Evolutionary conservation across 2,329 filamentous ascomycete genomes (phyloP), one percentile per base, ranked within the genome.

Genomic region (Penicillium verrucosum): DNA sequence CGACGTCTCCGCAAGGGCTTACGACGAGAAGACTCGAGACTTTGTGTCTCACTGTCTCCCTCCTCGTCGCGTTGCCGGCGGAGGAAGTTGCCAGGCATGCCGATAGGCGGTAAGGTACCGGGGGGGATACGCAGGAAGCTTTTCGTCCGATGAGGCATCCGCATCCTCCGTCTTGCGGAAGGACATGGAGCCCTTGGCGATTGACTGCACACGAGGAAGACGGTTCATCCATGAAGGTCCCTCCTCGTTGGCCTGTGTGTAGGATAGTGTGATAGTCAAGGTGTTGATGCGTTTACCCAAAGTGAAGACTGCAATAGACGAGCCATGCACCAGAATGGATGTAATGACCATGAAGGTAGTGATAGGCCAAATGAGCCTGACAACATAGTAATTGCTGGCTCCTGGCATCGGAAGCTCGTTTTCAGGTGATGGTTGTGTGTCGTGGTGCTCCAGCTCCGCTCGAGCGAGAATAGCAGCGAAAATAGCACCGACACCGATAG

Each of bases 211-310:
- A 46, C 85, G 81, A 5, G 94, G 94, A 42, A 99, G 80, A 52
- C 94, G 84, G 65, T 95, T 94, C 89, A 97, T 96, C 94, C 94
- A 99, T 1, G 86, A 86, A 2, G 92, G 89, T 0, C 92, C 90
- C 36, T 96, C 90, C 54, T 96, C 93, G 49, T 89, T 89, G 18
- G 88, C 92, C 59, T 88, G 85, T 0, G 94, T 99, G 77, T 97
- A 99, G 0, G 94, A 97, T 84, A 99, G 90, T 54, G 94, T 97
- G 59, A 99, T 81, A 1, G 90, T 92, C 64, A 99, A 78, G 0
- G 94, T 97, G 77, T 97, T 97, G 83, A 99, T 99, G 59, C 90
- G 92, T 75, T 97, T 99, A 67, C 94, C 94, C 1, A 99, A 84
- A 0, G 94, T 97, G 68, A 99, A 99, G 9, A 99, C 94, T 5